These are phyloP conservation scores for Umbelopsis vinacea DNA, from an alignment of 192 early-diverging fungal species.

Conservation along the genomic window DNA sequence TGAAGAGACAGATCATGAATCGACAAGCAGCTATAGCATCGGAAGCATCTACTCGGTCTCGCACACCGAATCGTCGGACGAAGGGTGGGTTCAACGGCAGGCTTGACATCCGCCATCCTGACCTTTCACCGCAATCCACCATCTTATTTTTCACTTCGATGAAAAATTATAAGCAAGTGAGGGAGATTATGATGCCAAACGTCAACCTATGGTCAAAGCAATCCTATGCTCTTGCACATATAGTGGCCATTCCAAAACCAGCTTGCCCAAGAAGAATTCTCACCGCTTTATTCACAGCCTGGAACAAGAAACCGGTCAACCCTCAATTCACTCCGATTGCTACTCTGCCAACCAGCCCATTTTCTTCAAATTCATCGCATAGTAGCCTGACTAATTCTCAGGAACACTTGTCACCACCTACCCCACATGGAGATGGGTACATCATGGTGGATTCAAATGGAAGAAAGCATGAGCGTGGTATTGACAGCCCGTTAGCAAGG, in stretches of 20 bases:
- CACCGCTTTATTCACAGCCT: conserved; percentile 59
- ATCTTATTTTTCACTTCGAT: conserved; percentile 61
- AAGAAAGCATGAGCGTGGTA: background rate
- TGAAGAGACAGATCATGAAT: conserved; percentile 44
- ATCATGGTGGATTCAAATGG: background rate
- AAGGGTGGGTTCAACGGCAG: conserved; percentile 6
- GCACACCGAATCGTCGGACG: background rate
- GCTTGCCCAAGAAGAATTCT: conserved; percentile 64
- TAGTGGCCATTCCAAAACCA: conserved; percentile 63
- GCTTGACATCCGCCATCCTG: background rate
- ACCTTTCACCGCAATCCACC: conserved; percentile 21
- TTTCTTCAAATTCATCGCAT: background rate
- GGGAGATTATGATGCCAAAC: conserved; percentile 42
- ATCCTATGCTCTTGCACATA: conserved; percentile 41
- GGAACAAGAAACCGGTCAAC: conserved; percentile 51
- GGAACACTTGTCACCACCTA: background rate
- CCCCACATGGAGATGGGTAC: background rate
- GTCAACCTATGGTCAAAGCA: conserved; percentile 21
- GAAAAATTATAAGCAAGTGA: conserved; percentile 50
- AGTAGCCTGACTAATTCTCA: background rate
- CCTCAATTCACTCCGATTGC: conserved; percentile 59
- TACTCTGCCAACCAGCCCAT: conserved; percentile 50
- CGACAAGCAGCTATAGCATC: background rate
- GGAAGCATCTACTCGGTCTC: background rate
- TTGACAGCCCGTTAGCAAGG: background rate